phyloP scores from a whole-genome alignment of 805 yeast species.

The Schwanniomyces sp. region DNA sequence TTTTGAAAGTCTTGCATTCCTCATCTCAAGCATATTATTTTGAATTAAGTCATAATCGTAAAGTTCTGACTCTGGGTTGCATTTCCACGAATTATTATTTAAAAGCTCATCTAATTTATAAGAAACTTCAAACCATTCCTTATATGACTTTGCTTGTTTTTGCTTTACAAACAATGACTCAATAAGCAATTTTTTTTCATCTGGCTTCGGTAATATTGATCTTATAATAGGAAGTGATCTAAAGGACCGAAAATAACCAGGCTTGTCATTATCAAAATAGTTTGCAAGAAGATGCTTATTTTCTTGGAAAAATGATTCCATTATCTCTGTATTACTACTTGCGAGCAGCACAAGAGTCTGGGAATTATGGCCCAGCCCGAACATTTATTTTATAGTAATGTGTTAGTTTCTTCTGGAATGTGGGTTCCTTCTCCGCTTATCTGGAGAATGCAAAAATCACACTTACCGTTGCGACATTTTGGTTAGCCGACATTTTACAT shows the following conservation, averaged over 20 bases:
- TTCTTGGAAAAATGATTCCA: constrained; percentile 5
- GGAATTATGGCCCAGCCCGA: background rate
- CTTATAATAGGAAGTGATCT: constrained; percentile 19
- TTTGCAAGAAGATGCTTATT: constrained; percentile 3
- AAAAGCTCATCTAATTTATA: constrained; percentile 61
- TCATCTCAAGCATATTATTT: constrained; percentile 53
- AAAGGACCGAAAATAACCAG: constrained; percentile 2
- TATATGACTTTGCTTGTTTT: constrained; percentile 40
- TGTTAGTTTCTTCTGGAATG: background rate
- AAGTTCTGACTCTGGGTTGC: constrained; percentile 53
- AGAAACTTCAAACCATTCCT: constrained; percentile 69
- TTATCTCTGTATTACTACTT: background rate
- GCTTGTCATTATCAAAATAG: background rate
- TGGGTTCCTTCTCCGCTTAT: background rate
- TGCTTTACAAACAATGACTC: constrained; percentile 26
- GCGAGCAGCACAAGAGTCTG: background rate
- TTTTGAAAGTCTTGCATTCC: constrained; percentile 52
- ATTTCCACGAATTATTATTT: constrained; percentile 74
- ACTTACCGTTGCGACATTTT: background rate
- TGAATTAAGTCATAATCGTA: constrained; percentile 72
- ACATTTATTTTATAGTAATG: background rate
- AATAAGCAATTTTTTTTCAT: constrained; percentile 22
- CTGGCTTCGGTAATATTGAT: constrained; percentile 16
- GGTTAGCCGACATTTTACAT: background rate
- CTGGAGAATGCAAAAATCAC: background rate